phyloP scores from a whole-genome alignment of 805 yeast species.

The Pichia manshurica region DNA sequence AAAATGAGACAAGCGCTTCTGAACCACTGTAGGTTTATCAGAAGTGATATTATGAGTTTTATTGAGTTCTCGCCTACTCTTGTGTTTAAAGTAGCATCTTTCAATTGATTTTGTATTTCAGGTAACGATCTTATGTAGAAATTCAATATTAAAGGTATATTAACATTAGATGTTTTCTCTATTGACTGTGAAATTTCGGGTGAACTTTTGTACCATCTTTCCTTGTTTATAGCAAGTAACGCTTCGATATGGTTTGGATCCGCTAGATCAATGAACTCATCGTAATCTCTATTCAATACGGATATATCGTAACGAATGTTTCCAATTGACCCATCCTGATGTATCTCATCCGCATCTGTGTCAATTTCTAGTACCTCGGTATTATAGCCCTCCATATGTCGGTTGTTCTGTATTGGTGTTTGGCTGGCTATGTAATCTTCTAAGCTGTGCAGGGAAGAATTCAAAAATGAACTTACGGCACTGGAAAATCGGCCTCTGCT shows the following conservation, averaged over 20 bases:
- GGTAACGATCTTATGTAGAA: constrained; percentile 9
- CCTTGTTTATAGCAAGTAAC: not conserved
- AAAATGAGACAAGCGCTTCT: constrained; percentile 14
- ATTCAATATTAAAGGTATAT: constrained; percentile 7
- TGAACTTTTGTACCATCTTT: not conserved
- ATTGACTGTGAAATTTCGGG: constrained; percentile 4
- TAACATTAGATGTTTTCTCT: not conserved
- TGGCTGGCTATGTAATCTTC: constrained; percentile 9
- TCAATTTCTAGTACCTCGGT: not conserved
- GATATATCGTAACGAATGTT: not conserved
- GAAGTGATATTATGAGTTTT: not conserved
- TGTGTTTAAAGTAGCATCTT: not conserved
- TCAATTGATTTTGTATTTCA: not conserved
- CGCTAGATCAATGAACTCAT: constrained; percentile 9
- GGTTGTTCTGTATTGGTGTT: not conserved
- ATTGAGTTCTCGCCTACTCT: not conserved
- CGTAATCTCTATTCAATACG: not conserved
- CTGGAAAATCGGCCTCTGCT: not conserved
- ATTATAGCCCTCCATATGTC: not conserved
- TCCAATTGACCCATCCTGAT: no score
- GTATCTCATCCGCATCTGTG: not conserved
- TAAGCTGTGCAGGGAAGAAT: constrained; percentile 5
- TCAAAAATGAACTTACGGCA: constrained; percentile 4
- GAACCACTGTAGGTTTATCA: constrained; percentile 12
- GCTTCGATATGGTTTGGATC: constrained; percentile 1